Evolutionary conservation across 331 rosid species (phyloP).

Genomic region (Rosa hybrid): DNA sequence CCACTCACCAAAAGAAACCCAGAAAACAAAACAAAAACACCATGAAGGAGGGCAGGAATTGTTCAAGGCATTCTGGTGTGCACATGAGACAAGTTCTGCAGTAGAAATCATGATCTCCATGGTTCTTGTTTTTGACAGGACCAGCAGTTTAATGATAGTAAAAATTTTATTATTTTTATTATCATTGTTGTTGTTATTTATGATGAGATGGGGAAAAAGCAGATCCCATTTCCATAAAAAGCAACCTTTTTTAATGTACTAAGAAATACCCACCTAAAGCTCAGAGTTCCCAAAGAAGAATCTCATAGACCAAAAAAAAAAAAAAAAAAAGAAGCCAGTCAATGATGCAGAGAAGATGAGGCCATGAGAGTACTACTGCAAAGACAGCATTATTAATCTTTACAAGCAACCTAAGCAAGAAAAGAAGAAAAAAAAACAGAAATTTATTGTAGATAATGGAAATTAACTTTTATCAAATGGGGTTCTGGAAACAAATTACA

Average conservation of each 20-base stretch:
- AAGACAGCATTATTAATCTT: slow-evolving; percentile 70
- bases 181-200: slow-evolving; percentile 29
- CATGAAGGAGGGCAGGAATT: slow-evolving; percentile 51
- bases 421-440: slow-evolving; percentile 19
- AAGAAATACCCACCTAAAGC: slow-evolving; percentile 83
- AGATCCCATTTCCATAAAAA: slow-evolving; percentile 87
- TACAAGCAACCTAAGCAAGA: slow-evolving; percentile 33
- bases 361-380: slow-evolving; percentile 56
- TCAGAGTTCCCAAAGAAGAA: slow-evolving; percentile 78
- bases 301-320: slow-evolving; percentile 46
- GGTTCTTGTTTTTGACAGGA: slow-evolving; percentile 47
- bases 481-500: neutral
- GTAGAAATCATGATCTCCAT: slow-evolving; percentile 75
- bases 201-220: slow-evolving; percentile 74
- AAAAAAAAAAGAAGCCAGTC: slow-evolving; percentile 31
- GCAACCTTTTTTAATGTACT: slow-evolving; percentile 76
- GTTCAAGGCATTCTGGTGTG: slow-evolving; percentile 42
- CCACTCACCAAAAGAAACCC: slow-evolving; percentile 47
- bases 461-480: neutral
- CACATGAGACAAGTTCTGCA: slow-evolving; percentile 73
- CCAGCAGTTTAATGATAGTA: slow-evolving; percentile 21
- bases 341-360: slow-evolving; percentile 81
- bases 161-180: slow-evolving; percentile 21
- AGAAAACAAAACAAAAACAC: slow-evolving; percentile 35
- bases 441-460: neutral